These are phyloP conservation scores for Aristolochia contorta DNA, from an alignment of 164 flowering plant genomes.

Conservation along the genomic window DNA sequence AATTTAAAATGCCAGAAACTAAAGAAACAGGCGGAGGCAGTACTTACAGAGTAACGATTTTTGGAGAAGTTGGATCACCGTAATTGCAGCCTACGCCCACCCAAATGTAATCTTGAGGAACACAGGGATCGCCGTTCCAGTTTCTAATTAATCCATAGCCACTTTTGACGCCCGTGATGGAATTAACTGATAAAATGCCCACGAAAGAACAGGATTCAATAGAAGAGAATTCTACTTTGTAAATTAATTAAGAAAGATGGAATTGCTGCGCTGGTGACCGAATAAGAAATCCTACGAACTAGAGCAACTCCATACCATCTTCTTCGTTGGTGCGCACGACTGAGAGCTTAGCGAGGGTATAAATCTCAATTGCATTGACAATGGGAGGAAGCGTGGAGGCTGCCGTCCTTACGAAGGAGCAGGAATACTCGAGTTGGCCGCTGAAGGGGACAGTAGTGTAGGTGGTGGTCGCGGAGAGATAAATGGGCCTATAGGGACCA, in stretches of 20 bases:
- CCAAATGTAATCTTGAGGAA: conserved; percentile 29
- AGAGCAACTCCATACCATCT: neutral
- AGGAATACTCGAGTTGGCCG: neutral
- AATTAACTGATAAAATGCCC: conserved; percentile 18
- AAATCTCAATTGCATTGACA: conserved; percentile 38
- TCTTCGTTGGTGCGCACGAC: neutral
- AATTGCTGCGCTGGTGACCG: no score
- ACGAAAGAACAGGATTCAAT: no score
- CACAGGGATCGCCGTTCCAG: conserved; percentile 63
- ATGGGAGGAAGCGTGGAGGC: conserved; percentile 37
- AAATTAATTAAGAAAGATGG: no score
- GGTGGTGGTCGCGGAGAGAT: conserved; percentile 2
- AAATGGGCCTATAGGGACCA: conserved; percentile 8
- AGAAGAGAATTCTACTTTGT: no score
- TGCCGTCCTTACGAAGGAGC: conserved; percentile 13
- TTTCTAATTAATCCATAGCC: conserved; percentile 20
- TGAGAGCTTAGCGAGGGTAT: neutral
- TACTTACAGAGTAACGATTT: conserved; percentile 3
- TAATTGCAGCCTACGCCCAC: conserved; percentile 32
- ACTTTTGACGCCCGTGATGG: conserved; percentile 26
- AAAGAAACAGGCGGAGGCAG: neutral
- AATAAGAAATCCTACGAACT: no score
- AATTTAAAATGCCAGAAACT: no score
- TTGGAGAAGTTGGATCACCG: neutral
- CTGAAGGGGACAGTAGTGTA: neutral